Conservation (phyloP, 345 rosid species). For the Arabis hirsuta region DNA sequence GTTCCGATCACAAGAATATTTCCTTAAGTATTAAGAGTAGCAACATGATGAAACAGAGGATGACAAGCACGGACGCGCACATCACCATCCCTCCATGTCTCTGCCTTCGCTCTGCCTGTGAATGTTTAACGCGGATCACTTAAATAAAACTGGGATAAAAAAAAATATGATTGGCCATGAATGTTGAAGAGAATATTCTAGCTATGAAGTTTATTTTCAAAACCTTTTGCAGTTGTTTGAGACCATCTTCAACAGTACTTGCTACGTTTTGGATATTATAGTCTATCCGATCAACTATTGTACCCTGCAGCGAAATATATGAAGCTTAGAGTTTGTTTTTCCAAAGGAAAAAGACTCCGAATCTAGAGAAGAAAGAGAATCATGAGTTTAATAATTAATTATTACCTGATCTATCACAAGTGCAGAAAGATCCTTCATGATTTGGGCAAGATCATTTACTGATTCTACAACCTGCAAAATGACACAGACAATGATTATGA, state of each 20-base stretch:
- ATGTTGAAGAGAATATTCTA: background rate
- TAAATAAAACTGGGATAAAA: background rate
- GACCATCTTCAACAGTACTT: slow-evolving; percentile 86
- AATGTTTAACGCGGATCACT: background rate
- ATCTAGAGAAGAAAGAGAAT: background rate
- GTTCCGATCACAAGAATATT: slow-evolving; percentile 60
- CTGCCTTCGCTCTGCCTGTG: slow-evolving; percentile 97
- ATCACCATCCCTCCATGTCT: slow-evolving; percentile 94
- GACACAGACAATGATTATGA: background rate
- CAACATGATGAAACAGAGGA: slow-evolving; percentile 95
- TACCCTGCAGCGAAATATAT: slow-evolving; percentile 61
- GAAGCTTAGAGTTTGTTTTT: slow-evolving; percentile 1
- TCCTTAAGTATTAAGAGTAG: slow-evolving; percentile 83
- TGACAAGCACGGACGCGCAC: slow-evolving; percentile 84
- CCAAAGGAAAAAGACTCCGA: background rate
- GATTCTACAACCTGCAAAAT: slow-evolving; percentile 83
- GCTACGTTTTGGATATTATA: slow-evolving; percentile 91
- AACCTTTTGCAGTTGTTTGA: slow-evolving; percentile 90
- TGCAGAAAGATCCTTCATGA: slow-evolving; percentile 96
- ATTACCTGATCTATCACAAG: slow-evolving; percentile 97
- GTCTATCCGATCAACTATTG: slow-evolving; percentile 95
- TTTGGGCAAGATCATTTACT: slow-evolving; percentile 95
- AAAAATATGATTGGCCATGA: background rate
- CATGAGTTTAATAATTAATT: background rate
- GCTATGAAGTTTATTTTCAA: background rate